phyloP scores from a whole-genome alignment of 805 yeast genomes.

The Myxozyma monticola region DNA sequence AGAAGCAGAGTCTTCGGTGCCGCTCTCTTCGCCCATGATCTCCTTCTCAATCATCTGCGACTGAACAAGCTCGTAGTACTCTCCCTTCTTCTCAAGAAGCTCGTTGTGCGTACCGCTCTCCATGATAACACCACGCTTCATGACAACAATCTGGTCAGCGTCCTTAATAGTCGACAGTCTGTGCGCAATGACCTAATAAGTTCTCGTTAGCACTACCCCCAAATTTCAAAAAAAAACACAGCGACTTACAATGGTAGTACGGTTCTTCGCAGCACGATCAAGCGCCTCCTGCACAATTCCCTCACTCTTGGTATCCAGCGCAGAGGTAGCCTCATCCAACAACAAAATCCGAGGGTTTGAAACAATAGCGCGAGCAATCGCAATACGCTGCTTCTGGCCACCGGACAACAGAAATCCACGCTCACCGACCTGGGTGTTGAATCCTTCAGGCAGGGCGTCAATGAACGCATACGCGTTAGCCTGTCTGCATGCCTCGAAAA shows the following conservation, averaged over 20 bases:
- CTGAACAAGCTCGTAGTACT: constrained; percentile 40
- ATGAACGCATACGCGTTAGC: constrained; percentile 57
- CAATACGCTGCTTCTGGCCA: constrained; percentile 67
- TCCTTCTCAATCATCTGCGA: constrained; percentile 41
- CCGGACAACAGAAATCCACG: constrained; percentile 63
- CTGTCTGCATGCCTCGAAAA: constrained; percentile 48
- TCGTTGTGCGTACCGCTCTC: constrained; percentile 48
- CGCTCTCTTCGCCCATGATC: not conserved
- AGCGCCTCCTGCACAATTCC: constrained; percentile 59
- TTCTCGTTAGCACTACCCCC: constrained; percentile 44
- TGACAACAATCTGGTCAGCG: constrained; percentile 56
- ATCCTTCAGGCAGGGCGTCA: constrained; percentile 50
- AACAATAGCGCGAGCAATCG: constrained; percentile 61
- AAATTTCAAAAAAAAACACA: constrained; percentile 46
- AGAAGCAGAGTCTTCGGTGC: constrained; percentile 13
- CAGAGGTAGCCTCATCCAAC: constrained; percentile 70
- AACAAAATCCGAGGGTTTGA: constrained; percentile 55
- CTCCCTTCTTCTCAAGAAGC: constrained; percentile 38
- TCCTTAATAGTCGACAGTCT: constrained; percentile 80
- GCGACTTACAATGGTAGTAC: constrained; percentile 76
- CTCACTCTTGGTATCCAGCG: constrained; percentile 61
- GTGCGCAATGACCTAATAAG: constrained; percentile 69
- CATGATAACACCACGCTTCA: constrained; percentile 51
- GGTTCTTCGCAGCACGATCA: constrained; percentile 34
- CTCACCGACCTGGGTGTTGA: constrained; percentile 54